These are phyloP conservation scores for Penicillium concentricum DNA, from an alignment of 2,329 filamentous ascomycete genomes.

Conservation along the genomic window DNA sequence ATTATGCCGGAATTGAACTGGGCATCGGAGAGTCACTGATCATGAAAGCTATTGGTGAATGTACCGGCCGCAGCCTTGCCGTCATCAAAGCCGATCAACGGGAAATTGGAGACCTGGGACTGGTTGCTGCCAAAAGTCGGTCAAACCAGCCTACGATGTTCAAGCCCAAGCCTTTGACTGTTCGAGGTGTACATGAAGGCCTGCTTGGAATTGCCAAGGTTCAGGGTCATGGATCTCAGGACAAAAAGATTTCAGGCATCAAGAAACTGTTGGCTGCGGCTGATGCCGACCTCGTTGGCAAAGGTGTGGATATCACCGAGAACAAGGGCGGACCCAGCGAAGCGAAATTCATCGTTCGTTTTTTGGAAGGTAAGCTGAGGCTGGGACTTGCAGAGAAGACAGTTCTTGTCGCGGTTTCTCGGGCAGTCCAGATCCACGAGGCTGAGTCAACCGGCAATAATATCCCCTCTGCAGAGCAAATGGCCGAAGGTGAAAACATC, in stretches of 20 bases:
- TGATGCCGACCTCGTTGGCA: slow-evolving; percentile 69
- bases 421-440: slow-evolving; percentile 84
- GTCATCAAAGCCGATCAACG: slow-evolving; percentile 96
- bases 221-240: slow-evolving; percentile 82
- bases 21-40: slow-evolving; percentile 98
- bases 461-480: slow-evolving; percentile 68
- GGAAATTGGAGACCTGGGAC: slow-evolving; percentile 90
- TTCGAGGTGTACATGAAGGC: slow-evolving; percentile 82
- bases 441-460: slow-evolving; percentile 66
- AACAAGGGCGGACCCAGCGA: slow-evolving; percentile 94
- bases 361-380: slow-evolving; percentile 89
- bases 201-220: slow-evolving; percentile 85
- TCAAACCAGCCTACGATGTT: slow-evolving; percentile 98
- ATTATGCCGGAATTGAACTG: slow-evolving; percentile 93
- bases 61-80: slow-evolving; percentile 79
- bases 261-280: slow-evolving; percentile 94
- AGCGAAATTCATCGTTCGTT: slow-evolving; percentile 89
- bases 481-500: slow-evolving; percentile 79
- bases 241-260: slow-evolving; percentile 87
- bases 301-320: slow-evolving; percentile 79
- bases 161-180: slow-evolving; percentile 87
- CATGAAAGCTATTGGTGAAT: slow-evolving; percentile 97
- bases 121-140: slow-evolving; percentile 93
- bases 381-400: slow-evolving; percentile 90
- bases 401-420: slow-evolving; percentile 82